Percentiles rank a stretch among this genome's conserved stretches.
phyloP scores from a whole-genome alignment of 805 yeast species.

The Naumovozyma baii region DNA sequence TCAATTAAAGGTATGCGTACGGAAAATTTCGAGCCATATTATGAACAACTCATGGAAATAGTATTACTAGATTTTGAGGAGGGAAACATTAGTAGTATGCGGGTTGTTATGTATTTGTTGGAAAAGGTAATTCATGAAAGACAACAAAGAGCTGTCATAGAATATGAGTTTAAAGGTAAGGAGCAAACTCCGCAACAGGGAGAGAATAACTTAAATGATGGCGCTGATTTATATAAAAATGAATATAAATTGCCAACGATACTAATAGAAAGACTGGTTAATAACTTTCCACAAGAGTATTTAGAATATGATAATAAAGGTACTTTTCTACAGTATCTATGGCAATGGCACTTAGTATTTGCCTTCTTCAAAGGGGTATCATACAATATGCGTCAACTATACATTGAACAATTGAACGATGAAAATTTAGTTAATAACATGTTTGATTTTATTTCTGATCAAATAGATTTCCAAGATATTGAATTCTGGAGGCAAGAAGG shows the following conservation, averaged over 20 bases:
- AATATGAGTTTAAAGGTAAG: slow-evolving; percentile 45
- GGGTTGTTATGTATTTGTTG: slow-evolving; percentile 36
- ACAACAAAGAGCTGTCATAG: slow-evolving; percentile 55
- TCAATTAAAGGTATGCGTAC: slow-evolving; percentile 26
- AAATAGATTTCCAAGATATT: slow-evolving; percentile 35
- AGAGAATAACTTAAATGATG: slow-evolving; percentile 12
- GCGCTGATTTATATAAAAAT: slow-evolving; percentile 7
- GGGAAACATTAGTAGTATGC: slow-evolving; percentile 32
- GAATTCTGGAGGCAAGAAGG: slow-evolving; percentile 21
- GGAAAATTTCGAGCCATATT: slow-evolving; percentile 27
- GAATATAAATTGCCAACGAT: slow-evolving; percentile 24
- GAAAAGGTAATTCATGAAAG: slow-evolving; percentile 32
- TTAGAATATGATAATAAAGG: slow-evolving; percentile 33
- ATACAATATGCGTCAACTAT: slow-evolving; percentile 50
- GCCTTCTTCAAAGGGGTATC: slow-evolving; percentile 56
- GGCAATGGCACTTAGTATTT: slow-evolving; percentile 62
- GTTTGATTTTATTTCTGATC: slow-evolving; percentile 45
- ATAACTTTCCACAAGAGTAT: slow-evolving; percentile 30
- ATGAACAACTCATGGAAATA: slow-evolving; percentile 29
- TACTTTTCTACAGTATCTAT: slow-evolving; percentile 38
- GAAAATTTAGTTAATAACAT: slow-evolving; percentile 39
- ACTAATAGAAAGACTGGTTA: slow-evolving; percentile 31
- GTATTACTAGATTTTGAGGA: slow-evolving; percentile 15
- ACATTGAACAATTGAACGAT: slow-evolving; percentile 48
- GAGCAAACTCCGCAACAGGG: slow-evolving; percentile 16